Conservation (phyloP, 805 yeast species). For the Priceomyces haplophilus region DNA sequence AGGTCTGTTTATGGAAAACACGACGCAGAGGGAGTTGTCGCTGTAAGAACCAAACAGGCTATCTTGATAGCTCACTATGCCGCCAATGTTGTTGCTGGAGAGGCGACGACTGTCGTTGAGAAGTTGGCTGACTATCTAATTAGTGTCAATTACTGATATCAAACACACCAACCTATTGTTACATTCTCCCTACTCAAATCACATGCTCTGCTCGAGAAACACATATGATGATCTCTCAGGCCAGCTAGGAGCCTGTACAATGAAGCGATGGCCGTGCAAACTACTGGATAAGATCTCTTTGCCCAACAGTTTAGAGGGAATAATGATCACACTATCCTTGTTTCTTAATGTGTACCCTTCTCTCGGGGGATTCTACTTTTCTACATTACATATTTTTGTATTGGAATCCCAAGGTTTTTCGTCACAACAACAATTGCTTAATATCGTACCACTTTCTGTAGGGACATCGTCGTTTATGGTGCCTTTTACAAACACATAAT, state of each 20-base stretch:
- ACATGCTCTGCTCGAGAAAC: not conserved
- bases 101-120: conserved; percentile 92
- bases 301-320: too few species aligned
- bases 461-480: too few species aligned
- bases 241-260: too few species aligned
- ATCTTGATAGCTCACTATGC: conserved; percentile 93
- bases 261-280: too few species aligned
- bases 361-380: too few species aligned
- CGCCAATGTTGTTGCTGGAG: conserved; percentile 86
- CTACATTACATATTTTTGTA: too few species aligned
- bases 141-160: conserved; percentile 68
- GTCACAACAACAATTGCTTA: too few species aligned
- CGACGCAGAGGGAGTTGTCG: conserved; percentile 83
- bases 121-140: conserved; percentile 94
- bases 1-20: conserved; percentile 91
- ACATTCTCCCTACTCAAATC: not conserved
- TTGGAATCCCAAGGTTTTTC: too few species aligned
- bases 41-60: conserved; percentile 93
- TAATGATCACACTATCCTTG: too few species aligned
- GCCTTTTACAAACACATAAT: too few species aligned
- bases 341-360: not conserved
- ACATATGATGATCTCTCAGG: not conserved
- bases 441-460: too few species aligned
- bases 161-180: not conserved
- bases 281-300: too few species aligned